Conservation (phyloP, 164 flowering plant species). For the Vitis labrusca region DNA sequence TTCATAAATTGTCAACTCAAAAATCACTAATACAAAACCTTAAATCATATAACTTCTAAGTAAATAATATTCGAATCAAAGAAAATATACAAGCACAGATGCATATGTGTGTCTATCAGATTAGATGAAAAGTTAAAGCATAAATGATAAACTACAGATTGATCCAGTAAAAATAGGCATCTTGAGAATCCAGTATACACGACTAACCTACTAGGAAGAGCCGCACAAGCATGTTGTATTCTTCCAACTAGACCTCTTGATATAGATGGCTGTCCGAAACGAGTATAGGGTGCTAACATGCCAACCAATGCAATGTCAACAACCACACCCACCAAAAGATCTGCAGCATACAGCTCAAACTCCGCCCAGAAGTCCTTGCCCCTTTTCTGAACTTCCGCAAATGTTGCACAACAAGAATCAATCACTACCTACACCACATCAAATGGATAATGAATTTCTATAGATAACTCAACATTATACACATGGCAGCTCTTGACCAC, state of each 20-base stretch:
- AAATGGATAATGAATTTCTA: neutral
- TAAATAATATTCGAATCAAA: no score
- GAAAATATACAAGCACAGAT: no score
- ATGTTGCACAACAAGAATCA: conserved; percentile 95
- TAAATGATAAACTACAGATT: neutral
- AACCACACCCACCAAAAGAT: conserved; percentile 81
- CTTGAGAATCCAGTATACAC: neutral
- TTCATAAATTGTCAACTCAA: no score
- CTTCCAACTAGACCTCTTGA: conserved; percentile 71
- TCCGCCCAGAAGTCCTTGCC: conserved; percentile 97
- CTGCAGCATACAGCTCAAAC: conserved; percentile 89
- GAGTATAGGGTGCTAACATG: conserved; percentile 88
- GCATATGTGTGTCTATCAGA: no score
- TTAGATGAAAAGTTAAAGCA: neutral
- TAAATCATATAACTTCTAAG: no score
- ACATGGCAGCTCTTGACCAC: neutral
- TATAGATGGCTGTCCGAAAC: conserved; percentile 66
- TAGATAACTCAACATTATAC: no score
- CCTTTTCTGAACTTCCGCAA: conserved; percentile 92
- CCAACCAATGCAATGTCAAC: conserved; percentile 88
- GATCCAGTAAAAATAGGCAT: neutral
- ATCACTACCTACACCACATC: conserved; percentile 66
- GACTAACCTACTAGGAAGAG: conserved; percentile 88
- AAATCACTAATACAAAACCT: no score
- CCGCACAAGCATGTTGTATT: conserved; percentile 50